A percentile compares a stretch with the other conserved stretches of the same genome.
phyloP scores from a whole-genome alignment of 2,329 filamentous ascomycete species.

The Metarhizium humberi region DNA sequence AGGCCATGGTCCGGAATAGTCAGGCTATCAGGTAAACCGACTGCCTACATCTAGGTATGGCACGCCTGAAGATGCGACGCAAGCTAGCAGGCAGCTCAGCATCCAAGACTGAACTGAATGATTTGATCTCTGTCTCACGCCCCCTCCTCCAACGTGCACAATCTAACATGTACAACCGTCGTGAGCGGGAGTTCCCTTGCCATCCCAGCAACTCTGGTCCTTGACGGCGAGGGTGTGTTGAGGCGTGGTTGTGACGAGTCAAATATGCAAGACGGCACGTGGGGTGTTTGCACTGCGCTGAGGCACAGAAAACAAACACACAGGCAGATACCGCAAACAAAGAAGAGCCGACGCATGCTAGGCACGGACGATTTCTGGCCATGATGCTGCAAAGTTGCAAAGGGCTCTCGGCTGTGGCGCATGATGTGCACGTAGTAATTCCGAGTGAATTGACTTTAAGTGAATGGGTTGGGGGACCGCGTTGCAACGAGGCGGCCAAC shows the following conservation, averaged over 20 bases:
- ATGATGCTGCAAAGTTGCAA: background rate
- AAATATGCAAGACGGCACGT: background rate
- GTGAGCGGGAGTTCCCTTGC: conserved; percentile 5
- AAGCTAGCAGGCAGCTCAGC: background rate
- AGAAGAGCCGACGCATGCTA: background rate
- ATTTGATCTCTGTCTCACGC: background rate
- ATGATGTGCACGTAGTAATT: background rate
- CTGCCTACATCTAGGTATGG: too few relatives aligned
- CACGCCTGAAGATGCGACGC: too few relatives aligned
- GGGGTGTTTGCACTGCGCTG: background rate
- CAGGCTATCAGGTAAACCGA: background rate
- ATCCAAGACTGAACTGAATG: background rate
- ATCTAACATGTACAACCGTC: background rate
- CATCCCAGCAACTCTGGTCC: background rate
- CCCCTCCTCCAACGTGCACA: background rate
- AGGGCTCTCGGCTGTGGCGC: background rate
- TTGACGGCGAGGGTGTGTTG: background rate
- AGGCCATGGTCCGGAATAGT: background rate
- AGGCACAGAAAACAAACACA: background rate
- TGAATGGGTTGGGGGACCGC: background rate
- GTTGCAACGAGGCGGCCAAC: background rate
- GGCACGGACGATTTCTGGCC: background rate
- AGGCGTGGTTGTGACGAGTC: background rate
- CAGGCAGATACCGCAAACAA: background rate
- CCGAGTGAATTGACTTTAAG: background rate